Base-by-base conservation (phyloP, 2,329 filamentous ascomycete species). In the Coniochaeta pulveracea region DNA sequence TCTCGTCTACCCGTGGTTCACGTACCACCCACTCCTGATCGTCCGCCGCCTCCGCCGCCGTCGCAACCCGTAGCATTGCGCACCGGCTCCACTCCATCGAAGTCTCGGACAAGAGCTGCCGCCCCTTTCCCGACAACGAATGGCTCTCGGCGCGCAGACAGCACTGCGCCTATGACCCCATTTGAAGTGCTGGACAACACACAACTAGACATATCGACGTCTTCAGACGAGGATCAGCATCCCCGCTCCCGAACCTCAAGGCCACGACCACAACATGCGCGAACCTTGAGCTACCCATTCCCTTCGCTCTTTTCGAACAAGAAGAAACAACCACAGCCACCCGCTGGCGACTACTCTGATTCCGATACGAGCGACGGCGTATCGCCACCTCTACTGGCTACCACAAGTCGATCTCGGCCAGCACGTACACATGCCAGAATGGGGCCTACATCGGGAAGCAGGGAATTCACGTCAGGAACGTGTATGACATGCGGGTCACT, bases 401-500 rank as follows among this genome's bases (percentile, higher is more conserved):
- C n/a, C n/a, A n/a, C n/a, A n/a, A n/a, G n/a, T n/a, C n/a, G n/a
- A n/a, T n/a, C n/a, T n/a, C n/a, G n/a, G n/a, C n/a, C n/a, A n/a
- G n/a, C n/a, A n/a, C n/a, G n/a, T n/a, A n/a, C n/a, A n/a, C n/a
- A n/a, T n/a, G n/a, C n/a, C 53, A 63, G 46, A 28, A 46, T 41
- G 26, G 45, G 35, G 26, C 43, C 37, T 5, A 41, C 52, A 22
- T 39, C 37, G 9, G 54, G 51, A 19, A 61, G 52, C 42, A 73
- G 67, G 43, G 74, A 84, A 43, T 72, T 80, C 47, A 63, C 66
- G 18, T 78, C 74, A 19, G 81, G 84, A 15, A 77, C 74, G 45
- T 94, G 86, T 52, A 86, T 89, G 72, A 88, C 85, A 21, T 94
- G 86, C 54, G 82, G 80, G 46, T 81, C 80, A 35, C 72, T 77